phyloP scores from a whole-genome alignment of 2,329 filamentous ascomycete species.

The Penicillium expansum region DNA sequence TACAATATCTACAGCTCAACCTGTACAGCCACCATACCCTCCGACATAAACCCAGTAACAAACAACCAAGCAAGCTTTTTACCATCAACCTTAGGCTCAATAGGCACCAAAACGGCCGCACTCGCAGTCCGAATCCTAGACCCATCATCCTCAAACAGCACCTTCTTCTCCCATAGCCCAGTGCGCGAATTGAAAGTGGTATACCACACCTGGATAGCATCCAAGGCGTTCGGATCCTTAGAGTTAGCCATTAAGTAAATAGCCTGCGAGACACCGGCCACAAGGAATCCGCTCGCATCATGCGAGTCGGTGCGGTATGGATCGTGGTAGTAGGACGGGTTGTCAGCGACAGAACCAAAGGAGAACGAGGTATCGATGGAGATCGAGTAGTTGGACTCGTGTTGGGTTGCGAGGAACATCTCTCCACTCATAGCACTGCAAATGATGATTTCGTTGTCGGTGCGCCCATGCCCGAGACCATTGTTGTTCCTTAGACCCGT shows the following conservation, averaged over 20 bases:
- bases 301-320: constrained; percentile 44
- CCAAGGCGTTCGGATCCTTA: constrained; percentile 34
- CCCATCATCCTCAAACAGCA: constrained; percentile 60
- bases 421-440: constrained; percentile 46
- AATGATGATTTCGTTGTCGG: constrained; percentile 34
- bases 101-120: constrained; percentile 53
- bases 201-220: constrained; percentile 52
- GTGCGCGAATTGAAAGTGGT: constrained; percentile 23
- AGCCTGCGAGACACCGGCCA: constrained; percentile 48
- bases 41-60: constrained; percentile 55
- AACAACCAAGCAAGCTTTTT: constrained; percentile 57
- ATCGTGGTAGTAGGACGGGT: constrained; percentile 58
- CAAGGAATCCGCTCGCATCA: constrained; percentile 56
- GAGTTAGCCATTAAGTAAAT: constrained; percentile 40
- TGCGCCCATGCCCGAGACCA: constrained; percentile 53
- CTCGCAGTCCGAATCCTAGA: constrained; percentile 50
- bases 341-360: constrained; percentile 53
- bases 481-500: constrained; percentile 54
- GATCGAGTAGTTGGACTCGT: constrained; percentile 34
- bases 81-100: constrained; percentile 47
- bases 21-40: constrained; percentile 51
- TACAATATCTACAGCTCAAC: constrained; percentile 46
- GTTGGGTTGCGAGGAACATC: constrained; percentile 42
- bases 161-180: constrained; percentile 43
- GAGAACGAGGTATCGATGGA: constrained; percentile 45